phyloP scores from a whole-genome alignment of 139 green algal genomes.

The Coccomyxa sp. region DNA sequence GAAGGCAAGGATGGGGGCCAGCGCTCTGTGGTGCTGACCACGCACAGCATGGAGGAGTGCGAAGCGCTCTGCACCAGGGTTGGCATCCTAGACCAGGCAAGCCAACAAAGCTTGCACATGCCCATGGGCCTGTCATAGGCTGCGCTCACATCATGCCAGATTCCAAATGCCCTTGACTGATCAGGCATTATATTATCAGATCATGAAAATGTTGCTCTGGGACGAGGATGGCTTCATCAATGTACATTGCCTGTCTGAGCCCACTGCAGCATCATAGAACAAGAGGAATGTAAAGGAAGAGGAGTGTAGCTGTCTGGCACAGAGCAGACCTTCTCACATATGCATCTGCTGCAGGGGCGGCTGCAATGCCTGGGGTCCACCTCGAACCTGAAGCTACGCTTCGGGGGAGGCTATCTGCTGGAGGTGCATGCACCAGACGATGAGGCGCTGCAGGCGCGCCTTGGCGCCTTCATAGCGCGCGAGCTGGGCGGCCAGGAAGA shows the following conservation, averaged over 20 bases:
- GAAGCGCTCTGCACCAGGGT: conserved; percentile 31
- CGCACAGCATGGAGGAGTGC: conserved; percentile 87
- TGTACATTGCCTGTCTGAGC: too few species aligned
- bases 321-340: too few species aligned
- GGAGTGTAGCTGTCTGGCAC: too few species aligned
- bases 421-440: conserved; percentile 5
- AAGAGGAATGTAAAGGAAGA: too few species aligned
- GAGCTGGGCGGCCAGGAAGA: neutral
- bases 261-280: too few species aligned
- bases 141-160: too few species aligned
- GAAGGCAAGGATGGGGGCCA: too few species aligned
- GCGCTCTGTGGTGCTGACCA: conserved; percentile 78
- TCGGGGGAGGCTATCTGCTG: neutral
- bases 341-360: neutral
- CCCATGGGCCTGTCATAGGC: too few species aligned
- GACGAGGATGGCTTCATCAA: too few species aligned
- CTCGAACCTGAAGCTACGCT: conserved; percentile 1
- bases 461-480: neutral
- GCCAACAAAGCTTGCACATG: neutral
- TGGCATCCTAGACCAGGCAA: conserved; percentile 28
- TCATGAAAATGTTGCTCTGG: too few species aligned
- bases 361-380: conserved; percentile 6
- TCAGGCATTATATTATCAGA: too few species aligned
- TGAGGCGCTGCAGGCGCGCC: neutral
- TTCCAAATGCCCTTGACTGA: too few species aligned